A percentile compares a stretch with the other conserved stretches of the same genome.
phyloP scores from a whole-genome alignment of 805 yeast genomes.

The Nakazawaea laoshanensis region DNA sequence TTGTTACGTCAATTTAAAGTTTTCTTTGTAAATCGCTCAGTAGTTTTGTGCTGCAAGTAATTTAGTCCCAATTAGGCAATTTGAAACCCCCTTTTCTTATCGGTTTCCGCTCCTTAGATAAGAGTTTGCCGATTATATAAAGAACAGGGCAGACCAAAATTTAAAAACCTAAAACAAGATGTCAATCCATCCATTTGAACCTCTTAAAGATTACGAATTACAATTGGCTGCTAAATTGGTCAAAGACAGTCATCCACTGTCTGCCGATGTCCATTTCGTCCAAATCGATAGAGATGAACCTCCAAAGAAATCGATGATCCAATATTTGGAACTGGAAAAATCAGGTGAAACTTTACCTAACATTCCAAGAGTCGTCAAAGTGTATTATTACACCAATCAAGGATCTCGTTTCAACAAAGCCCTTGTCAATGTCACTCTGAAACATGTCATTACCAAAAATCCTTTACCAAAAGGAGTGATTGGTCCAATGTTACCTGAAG shows the following conservation, averaged over 20 bases:
- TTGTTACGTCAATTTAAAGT: too few relatives aligned
- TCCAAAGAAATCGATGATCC: conserved; percentile 64
- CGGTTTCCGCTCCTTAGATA: too few relatives aligned
- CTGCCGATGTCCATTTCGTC: conserved; percentile 50
- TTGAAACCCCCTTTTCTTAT: too few relatives aligned
- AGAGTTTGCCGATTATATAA: too few relatives aligned
- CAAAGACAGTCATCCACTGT: conserved; percentile 49
- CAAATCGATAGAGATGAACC: conserved; percentile 70
- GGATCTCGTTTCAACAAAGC: conserved; percentile 56
- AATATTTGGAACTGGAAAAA: conserved; percentile 60
- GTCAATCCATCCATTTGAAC: conserved; percentile 48
- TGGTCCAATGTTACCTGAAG: conserved; percentile 69
- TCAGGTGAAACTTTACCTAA: conserved; percentile 40
- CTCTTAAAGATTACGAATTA: conserved; percentile 50
- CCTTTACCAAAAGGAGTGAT: conserved; percentile 51
- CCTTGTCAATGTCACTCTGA: conserved; percentile 54
- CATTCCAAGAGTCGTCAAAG: conserved; percentile 64
- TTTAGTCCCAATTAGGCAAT: too few relatives aligned
- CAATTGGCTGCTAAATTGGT: conserved; percentile 49
- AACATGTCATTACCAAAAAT: conserved; percentile 51
- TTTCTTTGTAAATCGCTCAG: too few relatives aligned
- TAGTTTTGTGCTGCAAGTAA: too few relatives aligned
- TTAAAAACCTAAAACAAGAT: too few relatives aligned
- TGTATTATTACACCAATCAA: conserved; percentile 50
- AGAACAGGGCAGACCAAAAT: too few relatives aligned